Conservation (phyloP, 1,139 yeast species). For the Dujonia santamariae region DNA sequence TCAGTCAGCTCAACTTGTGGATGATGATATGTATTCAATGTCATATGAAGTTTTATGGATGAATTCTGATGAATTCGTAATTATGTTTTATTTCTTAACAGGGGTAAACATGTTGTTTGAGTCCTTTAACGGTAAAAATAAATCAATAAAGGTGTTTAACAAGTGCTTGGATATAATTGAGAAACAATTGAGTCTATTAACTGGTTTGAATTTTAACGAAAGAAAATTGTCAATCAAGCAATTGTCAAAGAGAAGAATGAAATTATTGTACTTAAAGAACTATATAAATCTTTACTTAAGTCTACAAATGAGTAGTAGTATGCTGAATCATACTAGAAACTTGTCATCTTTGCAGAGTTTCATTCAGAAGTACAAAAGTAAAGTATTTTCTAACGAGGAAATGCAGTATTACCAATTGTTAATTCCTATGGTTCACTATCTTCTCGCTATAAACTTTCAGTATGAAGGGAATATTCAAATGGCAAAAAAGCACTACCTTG, state of each 20-base stretch:
- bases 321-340: no score
- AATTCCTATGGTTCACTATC: slow-evolving; percentile 32
- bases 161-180: slow-evolving; percentile 32
- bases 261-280: slow-evolving; percentile 22
- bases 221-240: slow-evolving; percentile 16
- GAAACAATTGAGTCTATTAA: slow-evolving; percentile 21
- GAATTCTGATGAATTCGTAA: slow-evolving; percentile 37
- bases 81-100: slow-evolving; percentile 36
- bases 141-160: slow-evolving; percentile 32
- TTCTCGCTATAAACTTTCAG: slow-evolving; percentile 39
- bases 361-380: slow-evolving; percentile 28
- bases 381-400: slow-evolving; percentile 31
- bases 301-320: slow-evolving; percentile 18
- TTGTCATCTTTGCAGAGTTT: slow-evolving; percentile 27
- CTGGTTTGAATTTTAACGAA: slow-evolving; percentile 7
- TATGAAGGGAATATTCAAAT: slow-evolving; percentile 29
- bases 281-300: slow-evolving; percentile 29
- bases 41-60: slow-evolving; percentile 32
- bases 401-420: slow-evolving; percentile 26
- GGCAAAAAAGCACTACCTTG: slow-evolving; percentile 36
- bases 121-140: slow-evolving; percentile 27
- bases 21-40: slow-evolving; percentile 1
- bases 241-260: slow-evolving; percentile 18
- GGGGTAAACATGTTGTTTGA: slow-evolving; percentile 35
- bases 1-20: background rate